A percentile compares a stretch with the other conserved stretches of the same genome.
Conservation (phyloP, 805 yeast species). For the Cyberlindnera euphorbiiphila region DNA sequence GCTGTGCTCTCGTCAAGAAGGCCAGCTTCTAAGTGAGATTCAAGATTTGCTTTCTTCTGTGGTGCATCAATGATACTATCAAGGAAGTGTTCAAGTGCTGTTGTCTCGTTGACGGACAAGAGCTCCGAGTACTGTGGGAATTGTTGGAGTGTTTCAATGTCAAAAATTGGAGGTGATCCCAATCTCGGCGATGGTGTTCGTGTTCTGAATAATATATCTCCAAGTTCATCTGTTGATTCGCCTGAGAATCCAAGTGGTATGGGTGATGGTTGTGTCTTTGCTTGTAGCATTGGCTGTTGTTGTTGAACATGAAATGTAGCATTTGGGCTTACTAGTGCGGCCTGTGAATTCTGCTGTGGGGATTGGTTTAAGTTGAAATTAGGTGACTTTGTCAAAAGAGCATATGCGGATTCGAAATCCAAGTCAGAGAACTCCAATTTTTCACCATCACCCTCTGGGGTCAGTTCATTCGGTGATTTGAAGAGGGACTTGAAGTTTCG, state of each 20-base stretch:
- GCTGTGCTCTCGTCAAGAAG: not conserved
- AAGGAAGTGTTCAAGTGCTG: slow-evolving; percentile 27
- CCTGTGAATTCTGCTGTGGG: slow-evolving; percentile 1
- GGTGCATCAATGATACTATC: slow-evolving; percentile 29
- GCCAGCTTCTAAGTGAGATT: not conserved
- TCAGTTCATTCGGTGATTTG: slow-evolving; percentile 8
- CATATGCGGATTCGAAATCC: slow-evolving; percentile 30
- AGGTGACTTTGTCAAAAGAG: slow-evolving; percentile 25
- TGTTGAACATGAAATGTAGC: not conserved
- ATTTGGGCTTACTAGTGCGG: slow-evolving; percentile 3
- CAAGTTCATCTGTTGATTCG: slow-evolving; percentile 7
- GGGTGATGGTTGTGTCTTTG: slow-evolving; percentile 8
- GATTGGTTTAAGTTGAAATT: slow-evolving; percentile 11
- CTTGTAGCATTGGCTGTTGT: too few relatives aligned
- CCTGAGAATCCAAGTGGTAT: not conserved
- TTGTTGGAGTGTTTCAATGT: slow-evolving; percentile 18
- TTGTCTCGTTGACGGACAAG: slow-evolving; percentile 26
- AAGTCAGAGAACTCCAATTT: slow-evolving; percentile 19
- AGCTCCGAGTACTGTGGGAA: slow-evolving; percentile 22
- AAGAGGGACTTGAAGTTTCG: slow-evolving; percentile 8
- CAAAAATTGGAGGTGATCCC: slow-evolving; percentile 12
- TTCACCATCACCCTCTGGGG: slow-evolving; percentile 1
- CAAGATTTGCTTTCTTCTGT: slow-evolving; percentile 1
- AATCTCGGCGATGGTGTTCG: slow-evolving; percentile 16
- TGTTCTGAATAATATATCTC: slow-evolving; percentile 13